Evolutionary conservation across 2,329 filamentous ascomycete species (phyloP).

Genomic region (Ascochyta rabiei): DNA sequence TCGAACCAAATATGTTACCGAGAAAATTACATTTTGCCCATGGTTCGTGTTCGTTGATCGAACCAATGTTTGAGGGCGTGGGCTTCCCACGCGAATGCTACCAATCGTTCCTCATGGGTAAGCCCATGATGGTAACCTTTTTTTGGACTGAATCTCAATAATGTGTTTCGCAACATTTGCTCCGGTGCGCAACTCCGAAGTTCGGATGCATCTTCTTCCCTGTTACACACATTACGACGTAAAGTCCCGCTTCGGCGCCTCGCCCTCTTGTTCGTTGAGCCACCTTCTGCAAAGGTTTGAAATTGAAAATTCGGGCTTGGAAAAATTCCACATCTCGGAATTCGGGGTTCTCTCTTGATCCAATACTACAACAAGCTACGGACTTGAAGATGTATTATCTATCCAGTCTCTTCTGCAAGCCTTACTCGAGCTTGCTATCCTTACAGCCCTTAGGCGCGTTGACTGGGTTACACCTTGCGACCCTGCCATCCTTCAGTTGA

Average conservation of each 20-base stretch:
- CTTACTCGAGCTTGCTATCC: constrained; percentile 26
- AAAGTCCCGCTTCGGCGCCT: constrained; percentile 28
- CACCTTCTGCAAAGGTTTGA: no score
- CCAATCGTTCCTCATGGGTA: no score
- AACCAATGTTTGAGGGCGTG: no score
- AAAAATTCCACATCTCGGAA: no score
- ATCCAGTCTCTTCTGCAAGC: background rate
- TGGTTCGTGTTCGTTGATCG: no score
- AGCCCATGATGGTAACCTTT: no score
- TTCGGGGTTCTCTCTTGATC: background rate
- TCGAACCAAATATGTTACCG: background rate
- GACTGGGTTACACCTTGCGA: constrained; percentile 49
- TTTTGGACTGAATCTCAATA: no score
- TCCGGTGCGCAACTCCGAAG: no score
- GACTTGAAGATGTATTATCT: background rate
- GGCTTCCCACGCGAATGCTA: no score
- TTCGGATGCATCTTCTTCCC: no score
- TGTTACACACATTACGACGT: background rate
- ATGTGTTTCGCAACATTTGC: no score
- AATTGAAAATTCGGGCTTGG: no score
- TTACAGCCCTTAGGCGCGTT: constrained; percentile 45
- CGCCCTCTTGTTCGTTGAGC: constrained; percentile 21
- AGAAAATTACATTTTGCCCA: background rate
- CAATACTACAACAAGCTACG: background rate
- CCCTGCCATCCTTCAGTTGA: constrained; percentile 34